Evolutionary conservation across 441 rosid genomes (phyloP).

Genomic region (Gossypium aridum): DNA sequence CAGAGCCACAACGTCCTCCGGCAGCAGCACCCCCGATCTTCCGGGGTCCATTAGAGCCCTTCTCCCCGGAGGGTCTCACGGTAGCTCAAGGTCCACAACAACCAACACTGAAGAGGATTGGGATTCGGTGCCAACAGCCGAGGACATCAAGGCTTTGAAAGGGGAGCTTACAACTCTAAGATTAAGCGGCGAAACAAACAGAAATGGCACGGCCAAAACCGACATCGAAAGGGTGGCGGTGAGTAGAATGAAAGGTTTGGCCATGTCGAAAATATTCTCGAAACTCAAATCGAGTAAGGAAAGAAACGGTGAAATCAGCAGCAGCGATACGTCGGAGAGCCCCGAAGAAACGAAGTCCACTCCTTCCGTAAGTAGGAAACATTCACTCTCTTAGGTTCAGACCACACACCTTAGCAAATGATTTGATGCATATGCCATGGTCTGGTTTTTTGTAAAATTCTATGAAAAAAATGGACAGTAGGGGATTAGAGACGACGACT

Average conservation of each 20-base stretch:
- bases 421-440: not conserved
- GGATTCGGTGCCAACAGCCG: constrained; percentile 62
- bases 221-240: constrained; percentile 26
- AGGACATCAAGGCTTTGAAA: constrained; percentile 53
- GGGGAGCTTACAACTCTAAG: constrained; percentile 41
- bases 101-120: constrained; percentile 63
- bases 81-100: constrained; percentile 58
- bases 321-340: constrained; percentile 60
- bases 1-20: constrained; percentile 47
- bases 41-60: constrained; percentile 40
- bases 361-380: constrained; percentile 52
- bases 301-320: constrained; percentile 46
- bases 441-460: constrained; percentile 29
- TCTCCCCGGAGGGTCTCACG: constrained; percentile 49
- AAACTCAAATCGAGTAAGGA: constrained; percentile 52
- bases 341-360: constrained; percentile 50
- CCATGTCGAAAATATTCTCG: constrained; percentile 41
- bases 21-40: constrained; percentile 52
- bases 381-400: constrained; percentile 29
- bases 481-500: constrained; percentile 22
- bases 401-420: not conserved
- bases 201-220: constrained; percentile 23
- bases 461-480: constrained; percentile 19
- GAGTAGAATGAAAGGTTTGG: constrained; percentile 45
- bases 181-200: constrained; percentile 20